These are phyloP conservation scores for Boeremia exigua DNA, from an alignment of 2,329 filamentous ascomycete genomes.

Conservation along the genomic window DNA sequence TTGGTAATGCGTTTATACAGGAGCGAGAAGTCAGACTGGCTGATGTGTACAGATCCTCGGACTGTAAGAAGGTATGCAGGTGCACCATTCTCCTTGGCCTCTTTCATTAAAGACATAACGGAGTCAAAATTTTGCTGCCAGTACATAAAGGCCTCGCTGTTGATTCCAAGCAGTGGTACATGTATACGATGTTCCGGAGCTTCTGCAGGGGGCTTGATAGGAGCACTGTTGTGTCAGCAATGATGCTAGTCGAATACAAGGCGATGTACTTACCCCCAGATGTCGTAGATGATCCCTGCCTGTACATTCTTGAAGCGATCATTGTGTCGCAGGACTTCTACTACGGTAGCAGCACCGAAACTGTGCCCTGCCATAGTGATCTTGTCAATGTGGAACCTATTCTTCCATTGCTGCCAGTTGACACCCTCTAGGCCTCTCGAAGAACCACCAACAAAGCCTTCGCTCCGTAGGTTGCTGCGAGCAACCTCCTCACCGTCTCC, in stretches of 20 bases:
- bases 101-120: slow-evolving; percentile 62
- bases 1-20: slow-evolving; percentile 67
- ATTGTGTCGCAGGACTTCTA: slow-evolving; percentile 64
- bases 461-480: slow-evolving; percentile 60
- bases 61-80: slow-evolving; percentile 57
- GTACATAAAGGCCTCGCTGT: slow-evolving; percentile 73
- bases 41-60: slow-evolving; percentile 68
- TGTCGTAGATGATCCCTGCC: slow-evolving; percentile 70
- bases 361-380: slow-evolving; percentile 70
- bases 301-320: slow-evolving; percentile 64
- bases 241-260: not conserved
- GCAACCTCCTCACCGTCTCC: slow-evolving; percentile 61
- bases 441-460: slow-evolving; percentile 65
- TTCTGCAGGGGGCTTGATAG: slow-evolving; percentile 52
- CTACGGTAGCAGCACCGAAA: slow-evolving; percentile 69
- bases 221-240: slow-evolving; percentile 49
- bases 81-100: slow-evolving; percentile 57
- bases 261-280: slow-evolving; percentile 58
- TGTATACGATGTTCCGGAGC: slow-evolving; percentile 55
- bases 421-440: slow-evolving; percentile 64
- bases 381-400: slow-evolving; percentile 61
- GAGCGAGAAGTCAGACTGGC: slow-evolving; percentile 70
- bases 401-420: slow-evolving; percentile 64
- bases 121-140: slow-evolving; percentile 69
- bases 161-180: slow-evolving; percentile 67